Conservation (phyloP, 2,329 filamentous ascomycete species). For the Ampelomyces quisqualis region DNA sequence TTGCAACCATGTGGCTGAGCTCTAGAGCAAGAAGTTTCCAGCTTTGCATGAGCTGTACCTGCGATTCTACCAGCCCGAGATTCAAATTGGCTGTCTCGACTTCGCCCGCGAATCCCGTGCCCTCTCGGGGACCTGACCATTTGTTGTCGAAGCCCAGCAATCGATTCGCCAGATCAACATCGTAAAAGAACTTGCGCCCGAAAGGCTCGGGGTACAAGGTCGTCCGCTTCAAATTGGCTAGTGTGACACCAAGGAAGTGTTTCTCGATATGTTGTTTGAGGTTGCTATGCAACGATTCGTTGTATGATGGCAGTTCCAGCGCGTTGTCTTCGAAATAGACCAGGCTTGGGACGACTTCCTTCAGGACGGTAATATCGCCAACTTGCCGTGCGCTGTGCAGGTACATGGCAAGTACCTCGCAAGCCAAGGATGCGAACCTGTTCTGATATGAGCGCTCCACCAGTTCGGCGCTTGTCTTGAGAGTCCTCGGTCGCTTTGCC, state of each 20-base stretch:
- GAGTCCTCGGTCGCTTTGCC: constrained; percentile 26
- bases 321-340: constrained; percentile 79
- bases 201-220: constrained; percentile 64
- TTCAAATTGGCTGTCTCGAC: constrained; percentile 87
- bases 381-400: constrained; percentile 81
- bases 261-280: constrained; percentile 80
- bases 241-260: constrained; percentile 70
- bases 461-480: constrained; percentile 24
- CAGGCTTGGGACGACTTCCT: constrained; percentile 70
- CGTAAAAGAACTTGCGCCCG: constrained; percentile 81
- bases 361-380: constrained; percentile 66
- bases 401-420: constrained; percentile 87
- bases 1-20: constrained; percentile 65
- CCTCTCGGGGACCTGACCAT: constrained; percentile 61
- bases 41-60: constrained; percentile 80
- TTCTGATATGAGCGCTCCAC: constrained; percentile 45
- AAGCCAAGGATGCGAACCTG: constrained; percentile 73
- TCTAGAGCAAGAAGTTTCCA: constrained; percentile 90
- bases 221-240: constrained; percentile 81
- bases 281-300: constrained; percentile 80
- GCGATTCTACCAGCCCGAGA: constrained; percentile 85
- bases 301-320: constrained; percentile 78
- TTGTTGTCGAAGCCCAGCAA: constrained; percentile 75
- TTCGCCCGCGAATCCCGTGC: constrained; percentile 77
- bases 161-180: constrained; percentile 70